Conservation (phyloP, 768 basidiomycete species). For the Ramaria rubella region DNA sequence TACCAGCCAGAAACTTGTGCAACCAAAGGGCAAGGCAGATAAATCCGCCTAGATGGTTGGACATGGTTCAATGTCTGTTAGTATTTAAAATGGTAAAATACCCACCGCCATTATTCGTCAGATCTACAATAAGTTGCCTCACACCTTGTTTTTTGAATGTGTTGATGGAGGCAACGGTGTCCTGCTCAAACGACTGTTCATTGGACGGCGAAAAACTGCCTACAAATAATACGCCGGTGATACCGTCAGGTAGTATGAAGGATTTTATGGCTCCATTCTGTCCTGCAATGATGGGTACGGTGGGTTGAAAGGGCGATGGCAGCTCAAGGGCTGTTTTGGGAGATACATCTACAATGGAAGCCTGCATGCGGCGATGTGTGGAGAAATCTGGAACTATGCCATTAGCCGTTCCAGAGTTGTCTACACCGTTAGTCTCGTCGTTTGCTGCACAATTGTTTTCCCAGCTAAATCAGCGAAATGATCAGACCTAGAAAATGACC, state of each 20-base stretch:
- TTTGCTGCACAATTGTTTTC: constrained; percentile 50
- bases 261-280: constrained; percentile 49
- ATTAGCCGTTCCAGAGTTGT: constrained; percentile 19
- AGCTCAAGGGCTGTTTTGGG: constrained; percentile 36
- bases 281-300: constrained; percentile 37
- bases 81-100: too few relatives aligned
- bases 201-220: constrained; percentile 48
- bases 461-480: constrained; percentile 37
- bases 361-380: constrained; percentile 22
- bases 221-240: constrained; percentile 47
- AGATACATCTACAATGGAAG: constrained; percentile 37
- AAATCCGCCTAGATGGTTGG: constrained; percentile 42
- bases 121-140: constrained; percentile 46
- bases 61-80: too few relatives aligned
- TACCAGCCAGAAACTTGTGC: constrained; percentile 49
- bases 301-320: constrained; percentile 43
- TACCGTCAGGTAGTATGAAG: constrained; percentile 47
- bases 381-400: constrained; percentile 25
- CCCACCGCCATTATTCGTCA: constrained; percentile 59
- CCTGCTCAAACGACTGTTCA: constrained; percentile 45
- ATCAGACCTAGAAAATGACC: background rate
- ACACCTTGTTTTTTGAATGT: constrained; percentile 44
- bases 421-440: constrained; percentile 43
- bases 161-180: constrained; percentile 39
- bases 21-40: constrained; percentile 58